These are phyloP conservation scores for Fusarium vanettenii DNA, from an alignment of 2,329 filamentous ascomycete species.

Conservation along the genomic window DNA sequence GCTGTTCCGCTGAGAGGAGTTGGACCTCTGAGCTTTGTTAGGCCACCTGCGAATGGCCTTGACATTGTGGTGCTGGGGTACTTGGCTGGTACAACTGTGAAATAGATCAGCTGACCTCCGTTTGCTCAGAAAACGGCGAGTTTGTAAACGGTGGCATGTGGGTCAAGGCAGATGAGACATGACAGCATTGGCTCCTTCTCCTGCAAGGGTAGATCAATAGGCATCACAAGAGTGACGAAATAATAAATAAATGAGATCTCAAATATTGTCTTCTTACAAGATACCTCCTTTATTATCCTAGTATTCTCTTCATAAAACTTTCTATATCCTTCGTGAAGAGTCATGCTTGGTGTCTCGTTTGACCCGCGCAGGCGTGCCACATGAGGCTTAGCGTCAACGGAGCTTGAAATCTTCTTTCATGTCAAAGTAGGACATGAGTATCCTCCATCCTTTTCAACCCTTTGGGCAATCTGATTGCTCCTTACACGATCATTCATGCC, in stretches of 20 bases:
- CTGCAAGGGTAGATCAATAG: neutral
- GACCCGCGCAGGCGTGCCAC: neutral
- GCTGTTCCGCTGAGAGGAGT: neutral
- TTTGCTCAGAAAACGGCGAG: neutral
- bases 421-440: constrained; percentile 28
- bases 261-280: neutral
- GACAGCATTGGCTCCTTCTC: neutral
- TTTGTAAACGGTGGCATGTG: constrained; percentile 9
- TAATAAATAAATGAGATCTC: neutral
- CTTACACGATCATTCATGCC: neutral
- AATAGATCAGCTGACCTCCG: neutral
- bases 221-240: neutral
- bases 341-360: neutral
- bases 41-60: too few species aligned
- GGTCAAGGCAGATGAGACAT: neutral
- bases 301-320: neutral
- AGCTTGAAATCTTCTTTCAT: constrained; percentile 35
- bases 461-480: neutral
- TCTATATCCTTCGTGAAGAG: neutral
- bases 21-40: neutral
- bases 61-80: neutral
- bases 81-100: neutral
- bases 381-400: constrained; percentile 13
- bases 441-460: constrained; percentile 8
- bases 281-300: neutral